Evolutionary conservation across 495 filamentous ascomycete species (phyloP), one percentile per base, ranked within the genome.

Genomic region (Lophiotrema nucula): DNA sequence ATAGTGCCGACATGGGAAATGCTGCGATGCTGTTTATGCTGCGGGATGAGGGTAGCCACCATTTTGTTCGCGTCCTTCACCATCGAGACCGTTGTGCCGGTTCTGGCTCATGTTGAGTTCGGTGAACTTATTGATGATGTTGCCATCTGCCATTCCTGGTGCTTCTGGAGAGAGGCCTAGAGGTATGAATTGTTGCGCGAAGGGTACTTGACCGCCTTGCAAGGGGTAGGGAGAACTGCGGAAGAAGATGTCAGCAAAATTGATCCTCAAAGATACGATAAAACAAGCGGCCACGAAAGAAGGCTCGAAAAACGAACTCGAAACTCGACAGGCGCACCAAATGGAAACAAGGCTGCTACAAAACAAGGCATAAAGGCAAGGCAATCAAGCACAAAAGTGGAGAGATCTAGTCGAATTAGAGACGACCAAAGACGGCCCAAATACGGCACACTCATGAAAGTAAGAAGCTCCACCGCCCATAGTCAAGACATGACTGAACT

Each of bases 171-270:
- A 55, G 25, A 77, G 73, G 19, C 72, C 74, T 45, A 67, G 71
- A 12, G 72, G 72, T 57, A 68, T 67, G 33, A 69, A 68, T 47
- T 71, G 72, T 12, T 68, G 65, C 39, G 65, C 67, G 47, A 71
- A 72, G 26, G 73, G 72, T 47, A 74, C 75, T 58, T 79, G 76
- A 64, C 71, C 10, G 39, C 31, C 69, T 44, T 79, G 76, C 61
- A 73, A 73, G 50, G 77, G 72, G 67, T 79, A 69, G 56, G 72
- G 73, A n/a, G n/a, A n/a, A 74, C 76, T 79, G 71, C 10, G 33
- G n/a, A n/a, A 35, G 31, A 15, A 8, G 31, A 8, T 39, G 45
- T 62, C 51, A 62, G 58, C 58, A 35, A 35, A 15, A 15, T 2
- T 31, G 28, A 23, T 26, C 39, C 38, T 11, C 15, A 10, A 33